A percentile compares a stretch with the other conserved stretches of the same genome.
Evolutionary conservation across 768 basidiomycete genomes (phyloP).

Genomic region (Cystobasidium tubakii): DNA sequence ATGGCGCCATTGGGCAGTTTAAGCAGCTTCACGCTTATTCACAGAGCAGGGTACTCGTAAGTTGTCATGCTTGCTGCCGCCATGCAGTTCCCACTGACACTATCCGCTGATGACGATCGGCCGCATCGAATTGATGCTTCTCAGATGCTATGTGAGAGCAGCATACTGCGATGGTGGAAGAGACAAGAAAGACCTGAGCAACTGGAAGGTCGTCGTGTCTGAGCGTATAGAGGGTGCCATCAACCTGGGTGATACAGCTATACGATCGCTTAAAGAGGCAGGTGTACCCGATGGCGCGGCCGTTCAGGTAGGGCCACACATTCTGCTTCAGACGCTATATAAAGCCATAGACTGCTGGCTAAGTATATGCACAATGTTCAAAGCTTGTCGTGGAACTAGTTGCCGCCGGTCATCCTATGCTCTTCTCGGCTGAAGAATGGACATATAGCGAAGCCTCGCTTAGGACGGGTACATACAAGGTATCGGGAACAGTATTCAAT

Average conservation of each 20-base stretch:
- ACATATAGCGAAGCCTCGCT: constrained; percentile 27
- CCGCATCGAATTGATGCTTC: background rate
- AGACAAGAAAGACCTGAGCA: constrained; percentile 8
- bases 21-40: background rate
- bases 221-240: constrained; percentile 24
- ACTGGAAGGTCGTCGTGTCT: constrained; percentile 16
- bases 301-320: background rate
- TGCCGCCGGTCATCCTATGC: constrained; percentile 24
- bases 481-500: constrained; percentile 33
- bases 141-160: constrained; percentile 29
- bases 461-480: constrained; percentile 23
- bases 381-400: constrained; percentile 30
- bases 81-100: background rate
- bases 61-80: background rate
- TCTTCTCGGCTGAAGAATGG: constrained; percentile 20
- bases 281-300: constrained; percentile 26
- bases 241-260: constrained; percentile 28
- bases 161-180: constrained; percentile 23
- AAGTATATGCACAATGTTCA: no score
- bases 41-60: constrained; percentile 14
- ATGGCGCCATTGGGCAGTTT: background rate
- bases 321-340: background rate
- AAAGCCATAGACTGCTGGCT: background rate
- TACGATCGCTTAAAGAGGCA: constrained; percentile 22
- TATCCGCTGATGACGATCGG: background rate